Conservation (phyloP, 2,329 filamentous ascomycete genomes). For the Cladosporium halotolerans region DNA sequence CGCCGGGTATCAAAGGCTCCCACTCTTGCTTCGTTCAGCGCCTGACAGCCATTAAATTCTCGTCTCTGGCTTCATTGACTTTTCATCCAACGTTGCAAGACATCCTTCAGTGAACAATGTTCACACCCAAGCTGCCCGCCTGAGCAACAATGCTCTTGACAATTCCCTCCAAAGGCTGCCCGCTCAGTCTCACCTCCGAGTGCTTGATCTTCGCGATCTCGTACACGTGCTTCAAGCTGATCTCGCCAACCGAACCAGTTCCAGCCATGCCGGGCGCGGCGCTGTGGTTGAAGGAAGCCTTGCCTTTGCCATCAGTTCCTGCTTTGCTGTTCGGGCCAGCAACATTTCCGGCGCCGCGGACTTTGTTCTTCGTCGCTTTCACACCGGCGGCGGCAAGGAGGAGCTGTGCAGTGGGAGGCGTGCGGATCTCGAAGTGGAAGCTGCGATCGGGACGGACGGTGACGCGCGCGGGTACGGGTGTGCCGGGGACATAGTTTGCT, state of each 20-base stretch:
- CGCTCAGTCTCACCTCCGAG: constrained; percentile 42
- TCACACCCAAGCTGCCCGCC: constrained; percentile 45
- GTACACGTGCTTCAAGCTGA: constrained; percentile 92
- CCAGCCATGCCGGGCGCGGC: constrained; percentile 51
- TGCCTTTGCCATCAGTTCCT: constrained; percentile 31
- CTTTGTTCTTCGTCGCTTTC: constrained; percentile 66
- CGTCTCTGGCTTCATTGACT: background rate
- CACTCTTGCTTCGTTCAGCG: background rate
- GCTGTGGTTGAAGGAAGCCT: constrained; percentile 26
- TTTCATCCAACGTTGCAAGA: background rate
- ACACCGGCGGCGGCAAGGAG: constrained; percentile 78
- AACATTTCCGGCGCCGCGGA: constrained; percentile 60
- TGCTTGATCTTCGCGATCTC: constrained; percentile 97
- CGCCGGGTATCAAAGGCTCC: background rate
- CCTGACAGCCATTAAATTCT: background rate
- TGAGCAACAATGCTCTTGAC: constrained; percentile 62
- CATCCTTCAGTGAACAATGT: constrained; percentile 40
- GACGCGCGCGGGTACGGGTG: constrained; percentile 83
- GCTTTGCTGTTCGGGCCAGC: constrained; percentile 38
- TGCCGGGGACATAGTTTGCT: constrained; percentile 72
- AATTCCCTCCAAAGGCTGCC: constrained; percentile 79
- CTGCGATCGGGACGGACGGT: constrained; percentile 88
- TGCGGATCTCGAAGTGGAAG: constrained; percentile 89
- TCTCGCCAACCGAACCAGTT: constrained; percentile 62
- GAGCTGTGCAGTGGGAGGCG: constrained; percentile 87